Evolutionary conservation across 1,284 basidiomycete species (phyloP), one percentile per base, ranked within the genome.

Genomic region (Moesziomyces globuligerus): DNA sequence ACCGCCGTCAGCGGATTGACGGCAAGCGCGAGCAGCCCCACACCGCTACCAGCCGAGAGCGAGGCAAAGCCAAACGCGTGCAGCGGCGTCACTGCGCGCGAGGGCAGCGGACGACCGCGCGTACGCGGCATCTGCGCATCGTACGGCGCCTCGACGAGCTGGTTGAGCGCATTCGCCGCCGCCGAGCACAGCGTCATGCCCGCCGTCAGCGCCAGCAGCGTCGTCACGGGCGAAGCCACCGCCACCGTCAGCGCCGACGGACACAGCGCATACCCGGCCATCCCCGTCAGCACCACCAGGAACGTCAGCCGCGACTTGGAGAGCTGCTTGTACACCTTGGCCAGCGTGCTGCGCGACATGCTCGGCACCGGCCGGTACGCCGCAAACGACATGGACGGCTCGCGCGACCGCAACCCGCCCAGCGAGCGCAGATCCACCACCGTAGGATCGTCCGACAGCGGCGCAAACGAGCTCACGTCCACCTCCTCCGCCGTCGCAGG

Each of bases 101-200:
- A 88, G 0, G 94, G 93, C n/a, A 99, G 88, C 0, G 94, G 94
- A 23, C 96, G 86, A 44, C 87, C 89, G 17, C 94, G 88, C 0
- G 96, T 99, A 36, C 96, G 89, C 0, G 89, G 87, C 89, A 98
- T 98, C 83, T 99, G 96, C 0, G 96, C 94, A 81, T 99, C 96
- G 66, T 95, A 92, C 0, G 96, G 96, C 4, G 92, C 87, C 83
- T 99, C 96, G 78, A 94, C 90, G 3, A 98, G 85, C 83, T 99
- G 94, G 84, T 99, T 99, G 73, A 97, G 86, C 0, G 94, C 87
- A 81, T 98, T 98, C 23, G 96, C 96, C 0, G 93, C 92, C 1
- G 94, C 91, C 5, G 91, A 91, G 81, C 94, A 97, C 34, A 98
- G 86, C 0, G 90, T 89, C 0, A 94, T 98, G 36, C 96, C 96